phyloP scores from a whole-genome alignment of 208 protist genomes.

The Trypanosoma boissoni region DNA sequence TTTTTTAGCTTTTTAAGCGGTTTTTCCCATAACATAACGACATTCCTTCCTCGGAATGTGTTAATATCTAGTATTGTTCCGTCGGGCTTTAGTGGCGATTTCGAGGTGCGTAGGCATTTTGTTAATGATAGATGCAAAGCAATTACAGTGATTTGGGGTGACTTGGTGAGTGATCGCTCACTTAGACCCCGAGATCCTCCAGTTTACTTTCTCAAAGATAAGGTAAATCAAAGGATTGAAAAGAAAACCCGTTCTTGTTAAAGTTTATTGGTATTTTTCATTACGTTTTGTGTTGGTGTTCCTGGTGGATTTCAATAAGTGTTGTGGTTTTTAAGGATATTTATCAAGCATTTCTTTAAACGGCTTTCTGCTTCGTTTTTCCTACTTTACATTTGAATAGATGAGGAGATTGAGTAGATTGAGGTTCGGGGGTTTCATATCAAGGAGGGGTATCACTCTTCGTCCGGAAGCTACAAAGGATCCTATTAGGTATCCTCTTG shows the following conservation, averaged over 20 bases:
- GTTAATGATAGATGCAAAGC: constrained; percentile 29
- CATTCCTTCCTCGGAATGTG: constrained; percentile 28
- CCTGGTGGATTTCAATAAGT: not conserved
- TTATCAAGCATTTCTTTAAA: too few species aligned
- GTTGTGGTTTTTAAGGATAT: too few species aligned
- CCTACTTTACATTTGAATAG: not conserved
- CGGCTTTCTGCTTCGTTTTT: too few species aligned
- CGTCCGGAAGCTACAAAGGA: constrained; percentile 28
- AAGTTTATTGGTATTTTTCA: not conserved
- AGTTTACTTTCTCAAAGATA: constrained; percentile 16
- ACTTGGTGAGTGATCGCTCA: constrained; percentile 15
- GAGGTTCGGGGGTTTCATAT: not conserved
- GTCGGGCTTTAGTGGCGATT: constrained; percentile 12
- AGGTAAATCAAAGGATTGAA: constrained; percentile 7
- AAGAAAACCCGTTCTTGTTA: constrained; percentile 9
- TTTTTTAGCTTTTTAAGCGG: constrained; percentile 19
- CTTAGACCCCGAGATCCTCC: constrained; percentile 6
- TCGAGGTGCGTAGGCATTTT: constrained; percentile 23
- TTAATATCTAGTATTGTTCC: constrained; percentile 24
- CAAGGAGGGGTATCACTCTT: constrained; percentile 20
- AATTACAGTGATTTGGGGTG: constrained; percentile 19
- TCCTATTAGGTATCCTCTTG: constrained; percentile 52
- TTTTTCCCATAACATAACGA: constrained; percentile 29
- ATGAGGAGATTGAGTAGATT: constrained; percentile 14
- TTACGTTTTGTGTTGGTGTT: not conserved